Base-by-base conservation (phyloP, 2,329 filamentous ascomycete genomes). In the Metarhizium anisopliae region DNA sequence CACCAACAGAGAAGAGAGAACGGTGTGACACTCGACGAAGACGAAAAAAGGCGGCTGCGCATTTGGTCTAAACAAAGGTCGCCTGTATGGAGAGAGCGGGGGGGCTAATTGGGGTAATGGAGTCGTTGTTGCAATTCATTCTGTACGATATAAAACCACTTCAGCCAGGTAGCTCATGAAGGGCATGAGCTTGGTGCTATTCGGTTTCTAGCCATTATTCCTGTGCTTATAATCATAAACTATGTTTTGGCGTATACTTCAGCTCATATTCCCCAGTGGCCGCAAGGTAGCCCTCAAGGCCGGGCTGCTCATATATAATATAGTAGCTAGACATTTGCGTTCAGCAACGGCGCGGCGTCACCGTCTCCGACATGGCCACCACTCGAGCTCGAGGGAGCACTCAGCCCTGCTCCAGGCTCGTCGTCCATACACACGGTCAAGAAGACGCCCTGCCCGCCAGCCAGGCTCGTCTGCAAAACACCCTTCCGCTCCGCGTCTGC, bases 81-180 rank as follows among this genome's bases (percentile, higher is more conserved):
- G 45, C 25, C 25, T 25, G 25, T 25, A 25, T 25, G 25, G 25
- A 25, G 25, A 25, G 25, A 25, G 25, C 25, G 25, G 25, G n/a
- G 40, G 40, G 14, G 40, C 7, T 68, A 67, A 68, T 69, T 59
- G 64, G 64, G 62, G 64, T 66, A 66, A 67, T 59, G 60, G 62
- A 62, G 59, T 63, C 64, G 20, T 49, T 49, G 3, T 49, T 29
- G 45, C 20, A 49, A 16, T 11, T 67, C 63, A 64, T 66, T 62
- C 62, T 69, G 67, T 70, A 70, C 60, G 63, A 70, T 64, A 66
- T 65, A 64, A 61, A 57, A 57, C 58, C 58, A 55, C 60, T 55
- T 56, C 54, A 59, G 60, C 59, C 60, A 7, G 45, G 18, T 11
- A 16, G 61, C 55, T 57, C 50, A 56, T 50, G 47, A 30, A 50